Evolutionary conservation across 202 grass and related monocot genomes (phyloP), one percentile per base, ranked within the genome.

Genomic region (Schoenoplectus tabernaemontani): DNA sequence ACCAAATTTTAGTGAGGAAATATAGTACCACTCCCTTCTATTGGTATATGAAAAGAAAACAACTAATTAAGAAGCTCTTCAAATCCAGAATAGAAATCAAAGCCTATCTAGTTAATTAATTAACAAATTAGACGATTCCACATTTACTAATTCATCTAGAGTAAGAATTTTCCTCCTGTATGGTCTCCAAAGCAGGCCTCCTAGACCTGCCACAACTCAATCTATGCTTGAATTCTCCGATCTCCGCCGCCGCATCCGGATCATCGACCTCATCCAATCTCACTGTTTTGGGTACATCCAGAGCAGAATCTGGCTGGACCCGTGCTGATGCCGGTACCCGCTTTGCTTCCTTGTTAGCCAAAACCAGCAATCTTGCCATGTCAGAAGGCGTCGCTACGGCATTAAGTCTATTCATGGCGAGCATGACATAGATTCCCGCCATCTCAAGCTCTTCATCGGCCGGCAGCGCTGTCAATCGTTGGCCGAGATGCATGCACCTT

Each of bases 401-500:
- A 76, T 84, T 91, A 6, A 85, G 42, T 79, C 88, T 87, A 79
- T 95, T 95, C 95, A 95, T 98, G 4, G 84, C 89, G 46, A 98
- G 77, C 64, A 82, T 78, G 30, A 84, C 85, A 64, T 98, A 98
- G 0, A 77, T 81, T 68, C 51, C 53, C 5, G 88, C 87, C 46
- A 92, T 85, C 81, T 95, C 86, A 7, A 98, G 89, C 5, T 98
- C 89, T 58, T 92, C 89, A 77, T 98, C 95, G 32, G 95, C 95
- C 0, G 83, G 63, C 16, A 98, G 78, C 15, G 91, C 85, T 47
- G 79, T 28, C 20, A 98, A 84, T 7, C 95, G 83, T 28, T 60
- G 22, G 1, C 95, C 91, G 1, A 82, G 53, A 4, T 77, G 13
- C 38, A 93, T 87, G 12, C 61, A 82, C 10, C 78, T 60, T 60